phyloP scores from a whole-genome alignment of 768 basidiomycete species.

The Dioszegia crocea region DNA sequence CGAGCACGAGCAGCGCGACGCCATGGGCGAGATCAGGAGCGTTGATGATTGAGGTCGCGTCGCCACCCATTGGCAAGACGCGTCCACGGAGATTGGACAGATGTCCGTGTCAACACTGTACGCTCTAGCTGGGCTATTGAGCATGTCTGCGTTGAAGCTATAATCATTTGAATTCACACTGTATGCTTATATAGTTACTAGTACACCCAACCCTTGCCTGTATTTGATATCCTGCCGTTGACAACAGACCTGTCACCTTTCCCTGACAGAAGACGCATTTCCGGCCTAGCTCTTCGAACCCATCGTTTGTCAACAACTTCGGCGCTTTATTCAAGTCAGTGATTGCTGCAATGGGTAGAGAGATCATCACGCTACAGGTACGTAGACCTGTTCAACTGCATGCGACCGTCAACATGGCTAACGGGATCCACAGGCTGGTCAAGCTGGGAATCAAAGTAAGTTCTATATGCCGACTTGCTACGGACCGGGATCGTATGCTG shows the following conservation, averaged over 20 bases:
- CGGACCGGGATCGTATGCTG: constrained; percentile 4
- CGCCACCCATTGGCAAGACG: background rate
- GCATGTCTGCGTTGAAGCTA: no score
- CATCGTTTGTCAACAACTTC: no score
- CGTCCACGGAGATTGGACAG: background rate
- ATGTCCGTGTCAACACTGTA: constrained; percentile 1
- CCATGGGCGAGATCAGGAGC: no score
- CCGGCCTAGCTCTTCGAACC: no score
- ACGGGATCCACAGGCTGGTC: constrained; percentile 60
- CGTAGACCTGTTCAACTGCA: constrained; percentile 45
- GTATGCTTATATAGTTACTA: no score
- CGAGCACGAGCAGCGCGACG: background rate
- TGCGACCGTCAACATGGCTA: constrained; percentile 49
- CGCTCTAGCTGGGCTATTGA: background rate
- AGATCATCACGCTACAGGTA: constrained; percentile 51
- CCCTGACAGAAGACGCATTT: no score
- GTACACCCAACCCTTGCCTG: no score
- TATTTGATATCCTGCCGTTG: no score
- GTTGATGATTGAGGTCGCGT: background rate
- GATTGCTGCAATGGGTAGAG: constrained; percentile 45
- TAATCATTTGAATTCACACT: no score
- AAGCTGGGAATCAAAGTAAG: constrained; percentile 89
- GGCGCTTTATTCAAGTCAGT: no score
- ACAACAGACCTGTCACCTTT: no score
- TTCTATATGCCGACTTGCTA: constrained; percentile 3